Base-by-base conservation (phyloP, 139 green algal species). In the Haematococcus lacustris region DNA sequence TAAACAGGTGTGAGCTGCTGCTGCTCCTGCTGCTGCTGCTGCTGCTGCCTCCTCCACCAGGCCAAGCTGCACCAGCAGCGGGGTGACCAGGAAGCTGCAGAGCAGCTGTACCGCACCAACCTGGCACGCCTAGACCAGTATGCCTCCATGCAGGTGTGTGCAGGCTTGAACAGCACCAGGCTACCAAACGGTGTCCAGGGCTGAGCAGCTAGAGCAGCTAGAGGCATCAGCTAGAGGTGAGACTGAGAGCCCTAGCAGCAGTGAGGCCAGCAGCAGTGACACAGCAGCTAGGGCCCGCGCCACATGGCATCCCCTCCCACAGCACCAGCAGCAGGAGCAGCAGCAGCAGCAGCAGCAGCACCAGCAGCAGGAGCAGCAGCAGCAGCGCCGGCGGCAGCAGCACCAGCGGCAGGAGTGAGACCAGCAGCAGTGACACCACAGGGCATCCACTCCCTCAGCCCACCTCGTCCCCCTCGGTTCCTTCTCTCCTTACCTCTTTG, bases 31-130 rank as follows among this genome's bases (percentile, higher is more conserved):
- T 41, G n/a, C 7, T 6, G 17, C 6, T 71, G 66, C 13, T 57
- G 38, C 39, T 40, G 21, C 17, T 23, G 38, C 33, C 21, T 26
- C 38, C 35, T 21, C 26, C 37, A 6, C 39, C 80, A 89, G 84
- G 90, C 91, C 37, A 85, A 86, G 76, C 86, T 97, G 65, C 84
- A 96, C 71, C 81, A 88, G 51, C 51, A 53, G 3, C 70, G 81
- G 25, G 79, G 78, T 23, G 78, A 96, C 41, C 75, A 57, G 1
- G 59, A 83, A 1, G 75, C 83, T 34, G 91, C 88, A 1, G 92
- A 92, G 37, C 79, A 89, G 71, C 95, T 91, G 79, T 90, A 92
- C 82, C 57, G 73, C 2, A 74, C 88, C 23, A 94, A 93, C 70
- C 82, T 96, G 64, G 68, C 85, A 33, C 78, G 88, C 1, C 82